Percentiles rank a stretch among this genome's conserved stretches.
Conservation (phyloP, 2,329 filamentous ascomycete species). For the Apiospora koreana region DNA sequence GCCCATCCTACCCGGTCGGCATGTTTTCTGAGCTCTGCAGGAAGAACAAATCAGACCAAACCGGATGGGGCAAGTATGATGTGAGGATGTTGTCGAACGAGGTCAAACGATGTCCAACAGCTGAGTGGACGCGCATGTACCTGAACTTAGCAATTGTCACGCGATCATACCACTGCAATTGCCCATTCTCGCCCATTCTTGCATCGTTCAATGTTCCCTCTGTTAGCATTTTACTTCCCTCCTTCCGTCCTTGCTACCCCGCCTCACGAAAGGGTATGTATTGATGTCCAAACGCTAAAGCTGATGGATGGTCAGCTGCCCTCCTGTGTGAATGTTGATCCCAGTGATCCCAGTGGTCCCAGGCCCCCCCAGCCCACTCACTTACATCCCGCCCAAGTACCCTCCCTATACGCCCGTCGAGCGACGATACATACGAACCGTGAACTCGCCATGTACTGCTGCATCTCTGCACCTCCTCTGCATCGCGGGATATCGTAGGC, state of each 20-base stretch:
- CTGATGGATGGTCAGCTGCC: slow-evolving; percentile 6
- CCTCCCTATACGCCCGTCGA: background rate
- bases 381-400: slow-evolving; percentile 2
- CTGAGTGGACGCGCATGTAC: slow-evolving; percentile 8
- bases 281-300: slow-evolving; percentile 8
- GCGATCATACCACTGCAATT: slow-evolving; percentile 1
- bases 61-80: slow-evolving; percentile 10
- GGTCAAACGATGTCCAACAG: slow-evolving; percentile 13
- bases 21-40: background rate
- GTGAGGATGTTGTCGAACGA: slow-evolving; percentile 11
- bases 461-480: background rate
- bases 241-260: background rate
- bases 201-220: background rate
- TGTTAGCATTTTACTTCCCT: background rate
- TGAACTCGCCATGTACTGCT: background rate
- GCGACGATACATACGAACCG: background rate
- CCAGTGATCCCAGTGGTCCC: no score
- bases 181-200: background rate
- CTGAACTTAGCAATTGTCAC: background rate
- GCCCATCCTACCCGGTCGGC: background rate
- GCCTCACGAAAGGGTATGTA: background rate
- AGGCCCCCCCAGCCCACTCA: background rate
- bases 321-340: background rate
- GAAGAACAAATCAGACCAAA: background rate
- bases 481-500: slow-evolving; percentile 4